Conservation (phyloP, 345 rosid species). For the Boechera retrofracta region DNA sequence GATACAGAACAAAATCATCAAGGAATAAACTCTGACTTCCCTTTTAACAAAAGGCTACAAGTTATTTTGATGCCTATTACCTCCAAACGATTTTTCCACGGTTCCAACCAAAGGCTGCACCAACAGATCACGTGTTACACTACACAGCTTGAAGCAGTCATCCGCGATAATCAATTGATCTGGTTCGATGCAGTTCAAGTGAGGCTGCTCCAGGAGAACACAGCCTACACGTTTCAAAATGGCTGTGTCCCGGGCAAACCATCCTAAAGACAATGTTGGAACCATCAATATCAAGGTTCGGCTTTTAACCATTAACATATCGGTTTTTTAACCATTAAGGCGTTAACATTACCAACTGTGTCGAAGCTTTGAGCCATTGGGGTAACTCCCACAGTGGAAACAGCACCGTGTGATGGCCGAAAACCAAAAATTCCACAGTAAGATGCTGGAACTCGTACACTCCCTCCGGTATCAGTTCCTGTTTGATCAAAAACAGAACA, state of each 20-base stretch:
- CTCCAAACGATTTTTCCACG: slow-evolving; percentile 64
- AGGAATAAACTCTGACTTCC: background rate
- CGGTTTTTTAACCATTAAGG: background rate
- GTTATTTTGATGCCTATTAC: slow-evolving; percentile 46
- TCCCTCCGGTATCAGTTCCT: slow-evolving; percentile 98
- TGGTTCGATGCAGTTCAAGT: slow-evolving; percentile 45
- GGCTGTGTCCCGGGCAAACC: slow-evolving; percentile 85
- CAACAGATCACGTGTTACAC: slow-evolving; percentile 58
- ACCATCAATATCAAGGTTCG: slow-evolving; percentile 14
- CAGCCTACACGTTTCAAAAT: slow-evolving; percentile 69
- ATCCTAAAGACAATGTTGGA: slow-evolving; percentile 56
- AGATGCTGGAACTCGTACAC: slow-evolving; percentile 86
- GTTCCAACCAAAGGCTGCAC: slow-evolving; percentile 60
- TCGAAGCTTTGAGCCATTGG: slow-evolving; percentile 93
- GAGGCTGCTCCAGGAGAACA: slow-evolving; percentile 60
- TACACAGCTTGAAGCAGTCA: slow-evolving; percentile 74
- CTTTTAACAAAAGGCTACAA: background rate
- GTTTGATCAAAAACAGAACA: slow-evolving; percentile 30
- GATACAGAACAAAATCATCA: slow-evolving; percentile 10
- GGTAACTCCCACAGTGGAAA: slow-evolving; percentile 68
- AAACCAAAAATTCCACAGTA: slow-evolving; percentile 81
- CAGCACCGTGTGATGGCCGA: slow-evolving; percentile 69
- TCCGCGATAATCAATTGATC: slow-evolving; percentile 63
- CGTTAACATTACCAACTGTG: slow-evolving; percentile 75
- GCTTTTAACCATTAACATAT: background rate